Conservation (phyloP, 1,139 yeast genomes). For the Candida tunisiensis region DNA sequence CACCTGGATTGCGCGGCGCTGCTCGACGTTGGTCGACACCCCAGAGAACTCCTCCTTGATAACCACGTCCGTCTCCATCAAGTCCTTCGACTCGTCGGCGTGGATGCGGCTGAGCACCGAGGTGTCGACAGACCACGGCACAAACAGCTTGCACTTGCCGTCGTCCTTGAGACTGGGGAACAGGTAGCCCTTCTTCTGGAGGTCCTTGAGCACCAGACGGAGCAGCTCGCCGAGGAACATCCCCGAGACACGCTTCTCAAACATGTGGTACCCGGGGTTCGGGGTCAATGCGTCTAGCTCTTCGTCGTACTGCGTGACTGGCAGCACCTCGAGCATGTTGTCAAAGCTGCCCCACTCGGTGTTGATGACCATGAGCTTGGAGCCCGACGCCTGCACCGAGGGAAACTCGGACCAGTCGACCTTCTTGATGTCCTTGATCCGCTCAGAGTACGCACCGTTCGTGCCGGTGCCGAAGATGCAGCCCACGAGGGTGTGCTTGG, state of each 20-base stretch:
- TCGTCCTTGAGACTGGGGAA: slow-evolving; percentile 21
- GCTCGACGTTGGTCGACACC: slow-evolving; percentile 49
- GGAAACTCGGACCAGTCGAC: slow-evolving; percentile 31
- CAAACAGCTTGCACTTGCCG: slow-evolving; percentile 29
- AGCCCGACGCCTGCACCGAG: slow-evolving; percentile 27
- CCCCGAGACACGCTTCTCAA: slow-evolving; percentile 86
- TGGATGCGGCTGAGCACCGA: slow-evolving; percentile 72
- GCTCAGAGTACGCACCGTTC: slow-evolving; percentile 83
- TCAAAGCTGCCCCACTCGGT: slow-evolving; percentile 98
- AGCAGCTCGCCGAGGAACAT: slow-evolving; percentile 87
- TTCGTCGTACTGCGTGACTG: slow-evolving; percentile 58
- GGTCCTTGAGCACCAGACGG: slow-evolving; percentile 53
- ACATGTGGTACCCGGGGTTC: slow-evolving; percentile 73
- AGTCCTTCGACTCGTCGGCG: slow-evolving; percentile 58
- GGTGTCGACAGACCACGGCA: slow-evolving; percentile 68
- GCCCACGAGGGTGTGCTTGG: slow-evolving; percentile 62
- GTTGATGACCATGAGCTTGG: slow-evolving; percentile 70
- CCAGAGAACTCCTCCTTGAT: slow-evolving; percentile 25
- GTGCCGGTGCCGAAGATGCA: slow-evolving; percentile 95
- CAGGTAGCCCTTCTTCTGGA: slow-evolving; percentile 38
- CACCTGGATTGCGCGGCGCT: slow-evolving; percentile 52
- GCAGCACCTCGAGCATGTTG: slow-evolving; percentile 53
- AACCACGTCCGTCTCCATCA: slow-evolving; percentile 42
- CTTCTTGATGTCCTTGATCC: slow-evolving; percentile 52
- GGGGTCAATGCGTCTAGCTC: slow-evolving; percentile 58